phyloP scores from a whole-genome alignment of 805 yeast species.

The Metschnikowia henanensis region DNA sequence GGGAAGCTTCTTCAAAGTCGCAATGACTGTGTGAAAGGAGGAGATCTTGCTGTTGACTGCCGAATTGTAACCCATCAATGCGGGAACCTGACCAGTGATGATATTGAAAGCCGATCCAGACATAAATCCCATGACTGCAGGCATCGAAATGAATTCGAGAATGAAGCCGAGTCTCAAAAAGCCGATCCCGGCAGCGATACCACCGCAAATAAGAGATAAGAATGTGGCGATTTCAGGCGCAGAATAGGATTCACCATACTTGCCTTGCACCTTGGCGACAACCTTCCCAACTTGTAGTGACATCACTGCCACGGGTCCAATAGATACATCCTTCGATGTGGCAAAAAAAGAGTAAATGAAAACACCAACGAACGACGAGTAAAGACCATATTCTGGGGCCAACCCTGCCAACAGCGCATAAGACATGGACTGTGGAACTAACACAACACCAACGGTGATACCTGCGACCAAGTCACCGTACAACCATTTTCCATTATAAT shows the following conservation, averaged over 20 bases:
- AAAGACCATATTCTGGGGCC: slow-evolving; percentile 81
- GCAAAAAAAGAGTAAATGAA: slow-evolving; percentile 88
- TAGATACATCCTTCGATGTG: slow-evolving; percentile 91
- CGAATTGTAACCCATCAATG: slow-evolving; percentile 70
- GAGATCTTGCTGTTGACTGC: slow-evolving; percentile 70
- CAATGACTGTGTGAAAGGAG: slow-evolving; percentile 67
- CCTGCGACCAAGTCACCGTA: slow-evolving; percentile 88
- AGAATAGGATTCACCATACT: slow-evolving; percentile 43
- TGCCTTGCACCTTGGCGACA: slow-evolving; percentile 55
- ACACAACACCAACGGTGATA: slow-evolving; percentile 87
- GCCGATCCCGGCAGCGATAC: slow-evolving; percentile 81
- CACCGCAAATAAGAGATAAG: slow-evolving; percentile 80
- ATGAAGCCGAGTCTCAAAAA: slow-evolving; percentile 81
- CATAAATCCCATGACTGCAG: slow-evolving; percentile 94
- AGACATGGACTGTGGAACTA: slow-evolving; percentile 96
- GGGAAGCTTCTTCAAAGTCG: slow-evolving; percentile 70
- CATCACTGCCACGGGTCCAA: slow-evolving; percentile 98
- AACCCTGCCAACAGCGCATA: slow-evolving; percentile 86
- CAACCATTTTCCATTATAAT: slow-evolving; percentile 79
- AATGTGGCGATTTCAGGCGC: slow-evolving; percentile 80
- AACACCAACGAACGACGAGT: slow-evolving; percentile 91
- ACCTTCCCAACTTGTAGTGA: slow-evolving; percentile 82
- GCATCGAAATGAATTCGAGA: slow-evolving; percentile 84
- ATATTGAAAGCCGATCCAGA: slow-evolving; percentile 90
- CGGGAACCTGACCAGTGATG: slow-evolving; percentile 83